Evolutionary conservation across 2,329 filamentous ascomycete species (phyloP), one percentile per base, ranked within the genome.

Genomic region (Elsinoe arachidis): DNA sequence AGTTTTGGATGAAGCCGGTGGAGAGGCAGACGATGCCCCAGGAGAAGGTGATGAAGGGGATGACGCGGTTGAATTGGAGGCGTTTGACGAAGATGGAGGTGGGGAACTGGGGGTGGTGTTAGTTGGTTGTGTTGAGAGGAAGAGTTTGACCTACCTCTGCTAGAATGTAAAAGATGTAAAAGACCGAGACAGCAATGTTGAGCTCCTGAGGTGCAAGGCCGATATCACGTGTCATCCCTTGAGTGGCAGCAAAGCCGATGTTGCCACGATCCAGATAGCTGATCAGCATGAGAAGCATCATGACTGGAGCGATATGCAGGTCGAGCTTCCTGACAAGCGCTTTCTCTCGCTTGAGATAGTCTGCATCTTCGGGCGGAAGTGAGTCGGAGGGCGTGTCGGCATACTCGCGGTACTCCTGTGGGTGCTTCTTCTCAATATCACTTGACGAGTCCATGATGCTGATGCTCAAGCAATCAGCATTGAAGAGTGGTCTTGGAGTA

Each of bases 1-100:
- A 78, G 41, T 73, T 76, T 2, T 71, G 71, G 3, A 79, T 73
- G 0, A 79, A 63, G 17, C 74, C 74, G 70, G 75, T 76, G 17
- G 61, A 68, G 6, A 70, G 72, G 72, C 75, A 75, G 51, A 73
- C 74, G 30, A 76, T 68, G 2, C 73, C 74, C 72, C 73, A 74
- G 1, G 62, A 59, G 21, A 66, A 61, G 44, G 68, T 74, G 2
- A 72, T 64, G 0, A 63, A 57, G 33, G 70, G 68, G 59, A 79
- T 73, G 62, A 77, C 68, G 12, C 67, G 63, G 21, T 69, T 68
- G 60, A 69, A 70, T 15, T 69, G 67, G 5, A 70, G 63, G 1
- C 68, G 61, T 30, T 70, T 69, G 10, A 69, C 68, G 1, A 67
- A 58, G 5, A 70, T 49, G 1, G 68, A 69, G 0, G 68, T 68